Conservation (phyloP, 73 alveolate species). For the Paramecium pentaurelia region DNA sequence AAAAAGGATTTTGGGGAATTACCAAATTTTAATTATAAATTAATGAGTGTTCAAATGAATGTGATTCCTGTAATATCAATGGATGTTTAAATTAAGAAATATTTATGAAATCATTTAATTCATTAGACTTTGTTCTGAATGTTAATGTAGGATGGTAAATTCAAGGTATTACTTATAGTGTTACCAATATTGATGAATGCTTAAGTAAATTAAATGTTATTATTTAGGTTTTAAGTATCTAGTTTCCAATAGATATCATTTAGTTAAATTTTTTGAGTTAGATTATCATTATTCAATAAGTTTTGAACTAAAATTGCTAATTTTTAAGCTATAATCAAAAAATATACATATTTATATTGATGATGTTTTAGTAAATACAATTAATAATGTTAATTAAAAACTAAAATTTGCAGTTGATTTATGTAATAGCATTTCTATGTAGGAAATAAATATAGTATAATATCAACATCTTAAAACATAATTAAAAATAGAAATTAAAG, state of each 20-base stretch:
- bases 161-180: too few species aligned
- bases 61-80: not conserved
- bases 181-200: not conserved
- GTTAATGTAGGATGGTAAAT: not conserved
- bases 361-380: not conserved
- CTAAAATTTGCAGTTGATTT: too few species aligned
- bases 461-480: not conserved
- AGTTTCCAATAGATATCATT: not conserved
- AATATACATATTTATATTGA: not conserved
- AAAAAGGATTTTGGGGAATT: not conserved
- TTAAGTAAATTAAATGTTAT: not conserved
- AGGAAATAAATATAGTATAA: too few species aligned
- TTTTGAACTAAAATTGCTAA: too few species aligned
- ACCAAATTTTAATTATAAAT: not conserved
- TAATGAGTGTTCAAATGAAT: not conserved
- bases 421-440: not conserved
- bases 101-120: too few species aligned
- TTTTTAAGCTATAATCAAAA: too few species aligned
- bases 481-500: not conserved
- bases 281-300: not conserved
- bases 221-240: not conserved
- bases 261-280: not conserved
- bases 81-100: not conserved
- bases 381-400: too few species aligned
- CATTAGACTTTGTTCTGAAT: too few species aligned